Conservation (phyloP, 345 rosid species). For the Atalantia buxifolia region DNA sequence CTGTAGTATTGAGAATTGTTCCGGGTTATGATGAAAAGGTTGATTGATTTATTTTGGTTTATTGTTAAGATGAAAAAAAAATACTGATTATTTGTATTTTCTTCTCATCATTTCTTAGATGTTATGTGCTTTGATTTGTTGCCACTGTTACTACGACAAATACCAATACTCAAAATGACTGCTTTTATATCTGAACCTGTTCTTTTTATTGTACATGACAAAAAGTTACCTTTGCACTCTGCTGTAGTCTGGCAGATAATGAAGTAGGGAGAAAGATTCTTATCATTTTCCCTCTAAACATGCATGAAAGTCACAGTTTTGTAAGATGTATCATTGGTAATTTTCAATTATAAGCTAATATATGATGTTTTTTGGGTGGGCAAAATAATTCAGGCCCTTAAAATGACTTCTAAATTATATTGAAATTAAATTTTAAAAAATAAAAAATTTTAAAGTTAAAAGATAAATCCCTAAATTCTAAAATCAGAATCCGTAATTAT, state of each 20-base stretch:
- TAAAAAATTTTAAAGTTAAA: no score
- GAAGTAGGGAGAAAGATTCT: neutral
- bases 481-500: no score
- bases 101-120: neutral
- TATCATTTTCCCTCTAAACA: no score
- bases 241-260: neutral
- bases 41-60: neutral
- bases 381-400: no score
- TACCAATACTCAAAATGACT: neutral
- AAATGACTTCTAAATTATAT: no score
- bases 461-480: no score
- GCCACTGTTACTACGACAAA: neutral
- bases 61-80: neutral
- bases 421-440: no score
- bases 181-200: neutral
- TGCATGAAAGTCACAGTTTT: no score
- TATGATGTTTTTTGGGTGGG: no score
- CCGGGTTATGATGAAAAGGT: neutral
- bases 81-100: neutral
- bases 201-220: neutral
- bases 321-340: no score
- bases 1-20: neutral
- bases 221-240: neutral
- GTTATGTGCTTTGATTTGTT: neutral
- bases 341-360: no score